Conservation (phyloP, 441 rosid species). For the Melastoma candidum region DNA sequence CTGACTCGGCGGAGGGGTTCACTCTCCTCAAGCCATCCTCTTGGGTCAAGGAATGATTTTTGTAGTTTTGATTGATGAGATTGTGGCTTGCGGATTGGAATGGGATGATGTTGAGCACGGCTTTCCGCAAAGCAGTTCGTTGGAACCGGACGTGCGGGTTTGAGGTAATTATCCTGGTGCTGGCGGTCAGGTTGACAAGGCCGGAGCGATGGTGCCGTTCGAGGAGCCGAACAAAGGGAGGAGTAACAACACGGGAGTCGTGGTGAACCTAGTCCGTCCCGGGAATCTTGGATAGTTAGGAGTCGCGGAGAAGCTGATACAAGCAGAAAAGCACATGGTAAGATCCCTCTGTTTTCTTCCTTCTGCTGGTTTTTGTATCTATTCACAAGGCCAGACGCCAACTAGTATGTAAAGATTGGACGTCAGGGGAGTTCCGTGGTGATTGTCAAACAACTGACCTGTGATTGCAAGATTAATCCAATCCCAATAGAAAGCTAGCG, state of each 20-base stretch:
- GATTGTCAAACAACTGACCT: too few relatives aligned
- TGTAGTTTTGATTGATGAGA: neutral
- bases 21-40: conserved; percentile 70
- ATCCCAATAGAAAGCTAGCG: too few relatives aligned
- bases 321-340: conserved; percentile 82
- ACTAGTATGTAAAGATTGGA: too few relatives aligned
- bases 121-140: too few relatives aligned
- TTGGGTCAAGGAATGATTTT: conserved; percentile 42
- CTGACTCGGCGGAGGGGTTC: conserved; percentile 55
- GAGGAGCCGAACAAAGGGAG: conserved; percentile 43
- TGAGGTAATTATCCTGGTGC: neutral
- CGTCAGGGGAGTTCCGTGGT: too few relatives aligned
- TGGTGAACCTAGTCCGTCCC: conserved; percentile 83
- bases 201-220: conserved; percentile 75
- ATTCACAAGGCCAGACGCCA: too few relatives aligned
- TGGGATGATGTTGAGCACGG: neutral
- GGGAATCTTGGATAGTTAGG: conserved; percentile 62
- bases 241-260: conserved; percentile 71
- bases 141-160: too few relatives aligned
- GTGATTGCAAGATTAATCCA: too few relatives aligned
- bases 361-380: neutral
- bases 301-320: conserved; percentile 77
- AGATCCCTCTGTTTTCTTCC: neutral
- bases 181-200: conserved; percentile 56
- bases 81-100: neutral